Evolutionary conservation across 805 yeast species (phyloP), one percentile per base, ranked within the genome.

Genomic region (Ogataea dorogensis): DNA sequence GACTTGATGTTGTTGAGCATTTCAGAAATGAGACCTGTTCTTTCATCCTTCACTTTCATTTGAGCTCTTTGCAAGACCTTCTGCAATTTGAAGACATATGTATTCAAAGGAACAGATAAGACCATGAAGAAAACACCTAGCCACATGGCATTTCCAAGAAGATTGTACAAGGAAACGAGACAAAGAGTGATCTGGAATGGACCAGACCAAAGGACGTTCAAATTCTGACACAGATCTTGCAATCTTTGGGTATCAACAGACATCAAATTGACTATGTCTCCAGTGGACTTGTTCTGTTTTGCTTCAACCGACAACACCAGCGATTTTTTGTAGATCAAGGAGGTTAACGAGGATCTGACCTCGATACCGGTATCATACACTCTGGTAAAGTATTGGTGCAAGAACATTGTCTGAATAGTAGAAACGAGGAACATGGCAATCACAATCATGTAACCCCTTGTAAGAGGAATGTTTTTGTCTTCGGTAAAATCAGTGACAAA

Each of bases 231-330:
- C 38, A 87, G 68, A 49, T 86, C 95, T 58, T 86, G 95, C 38
- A 89, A 65, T 63, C 95, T 77, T 63, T 85, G 95, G 3, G 88
- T 80, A 64, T 89, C 98, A 28, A 89, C 95, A 35, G 95, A 81
- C 96, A 89, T 87, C 52, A 89, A 69, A 56, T 89, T 89, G 40
- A 89, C 97, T 47, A 91, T 85, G 58, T 88, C 96, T 54, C 98
- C 98, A 4, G 95, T 85, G 20, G 86, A 75, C 25, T 86, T 77
- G 50, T 75, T 63, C 54, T 76, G 78, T 42, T 78, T 77, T 8
- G 86, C 75, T 53, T 85, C 93, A 47, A 76, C 79, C 2, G 91
- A 82, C 42, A 85, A 64, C 10, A 70, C 75, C 45, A 85, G 58
- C 0, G 93, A 68, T 54, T 85, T 85, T 47, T 77, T 68, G 56